A percentile compares a stretch with the other conserved stretches of the same genome.
phyloP scores from a whole-genome alignment of 2,329 filamentous ascomycete species.

The Talaromyces marneffei region DNA sequence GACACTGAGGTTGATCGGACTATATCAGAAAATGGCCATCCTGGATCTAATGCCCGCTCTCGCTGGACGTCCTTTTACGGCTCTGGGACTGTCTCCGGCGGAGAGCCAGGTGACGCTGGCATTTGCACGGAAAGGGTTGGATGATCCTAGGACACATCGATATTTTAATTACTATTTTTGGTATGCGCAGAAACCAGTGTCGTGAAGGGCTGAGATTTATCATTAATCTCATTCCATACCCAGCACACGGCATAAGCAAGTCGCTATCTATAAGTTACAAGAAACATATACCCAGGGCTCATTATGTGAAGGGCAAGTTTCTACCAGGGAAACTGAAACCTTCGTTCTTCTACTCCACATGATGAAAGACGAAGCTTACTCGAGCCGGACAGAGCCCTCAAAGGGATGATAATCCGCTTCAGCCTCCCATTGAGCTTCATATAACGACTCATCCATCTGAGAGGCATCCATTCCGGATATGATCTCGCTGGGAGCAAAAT shows the following conservation, averaged over 20 bases:
- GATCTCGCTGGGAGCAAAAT: conserved; percentile 29
- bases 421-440: conserved; percentile 32
- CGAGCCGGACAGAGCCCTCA: neutral
- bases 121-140: conserved; percentile 5
- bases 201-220: neutral
- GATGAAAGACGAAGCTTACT: neutral
- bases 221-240: neutral
- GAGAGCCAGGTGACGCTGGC: conserved; percentile 10
- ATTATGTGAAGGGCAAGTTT: neutral
- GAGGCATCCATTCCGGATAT: conserved; percentile 46
- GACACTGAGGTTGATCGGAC: conserved; percentile 7
- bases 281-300: neutral
- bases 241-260: neutral
- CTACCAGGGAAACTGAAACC: no score
- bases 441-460: conserved; percentile 46
- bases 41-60: conserved; percentile 8
- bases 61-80: conserved; percentile 1
- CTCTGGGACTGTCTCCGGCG: neutral
- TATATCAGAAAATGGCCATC: conserved; percentile 11
- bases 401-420: conserved; percentile 26
- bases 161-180: conserved; percentile 14
- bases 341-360: neutral
- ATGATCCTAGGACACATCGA: conserved; percentile 3
- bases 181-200: conserved; percentile 9
- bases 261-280: neutral